Evolutionary conservation across 208 protist genomes (phyloP).

Genomic region (Strigomonas oncopelti): DNA sequence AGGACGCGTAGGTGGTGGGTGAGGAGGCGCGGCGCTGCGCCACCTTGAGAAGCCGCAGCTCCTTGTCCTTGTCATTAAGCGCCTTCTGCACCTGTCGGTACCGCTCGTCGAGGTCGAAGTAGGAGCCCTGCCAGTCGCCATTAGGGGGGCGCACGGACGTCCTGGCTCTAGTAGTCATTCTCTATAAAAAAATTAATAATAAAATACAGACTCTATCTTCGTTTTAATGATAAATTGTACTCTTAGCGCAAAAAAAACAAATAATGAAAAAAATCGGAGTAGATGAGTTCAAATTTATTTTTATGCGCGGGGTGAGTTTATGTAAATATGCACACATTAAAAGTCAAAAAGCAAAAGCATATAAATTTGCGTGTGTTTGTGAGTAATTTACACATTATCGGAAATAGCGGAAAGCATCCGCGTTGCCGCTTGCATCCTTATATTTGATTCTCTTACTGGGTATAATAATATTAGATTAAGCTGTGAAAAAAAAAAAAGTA

Average conservation of each 20-base stretch:
- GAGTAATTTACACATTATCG: no score
- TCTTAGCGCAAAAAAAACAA: not conserved
- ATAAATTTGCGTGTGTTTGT: not conserved
- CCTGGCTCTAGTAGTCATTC: conserved; percentile 13
- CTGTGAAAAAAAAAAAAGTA: not conserved
- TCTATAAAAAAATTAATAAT: not conserved
- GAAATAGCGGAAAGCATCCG: no score
- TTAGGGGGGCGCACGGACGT: conserved; percentile 37
- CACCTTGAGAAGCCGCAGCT: conserved; percentile 75
- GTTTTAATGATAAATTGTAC: conserved; percentile 2
- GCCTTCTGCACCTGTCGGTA: conserved; percentile 70
- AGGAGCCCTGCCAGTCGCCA: conserved; percentile 81
- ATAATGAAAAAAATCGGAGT: conserved; percentile 5
- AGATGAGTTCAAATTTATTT: no score
- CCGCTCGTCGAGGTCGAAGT: conserved; percentile 71
- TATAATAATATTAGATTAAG: not conserved
- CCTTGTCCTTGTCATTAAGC: conserved; percentile 68
- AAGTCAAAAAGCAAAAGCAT: not conserved
- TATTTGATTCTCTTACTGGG: no score
- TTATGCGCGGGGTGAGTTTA: no score
- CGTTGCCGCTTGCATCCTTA: no score
- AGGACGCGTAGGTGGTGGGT: conserved; percentile 25
- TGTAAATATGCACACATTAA: conserved; percentile 1
- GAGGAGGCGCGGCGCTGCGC: conserved; percentile 28
- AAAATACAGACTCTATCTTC: conserved; percentile 9